Evolutionary conservation across 2,329 filamentous ascomycete species (phyloP), one percentile per base, ranked within the genome.

Genomic region (Fusarium sp.): DNA sequence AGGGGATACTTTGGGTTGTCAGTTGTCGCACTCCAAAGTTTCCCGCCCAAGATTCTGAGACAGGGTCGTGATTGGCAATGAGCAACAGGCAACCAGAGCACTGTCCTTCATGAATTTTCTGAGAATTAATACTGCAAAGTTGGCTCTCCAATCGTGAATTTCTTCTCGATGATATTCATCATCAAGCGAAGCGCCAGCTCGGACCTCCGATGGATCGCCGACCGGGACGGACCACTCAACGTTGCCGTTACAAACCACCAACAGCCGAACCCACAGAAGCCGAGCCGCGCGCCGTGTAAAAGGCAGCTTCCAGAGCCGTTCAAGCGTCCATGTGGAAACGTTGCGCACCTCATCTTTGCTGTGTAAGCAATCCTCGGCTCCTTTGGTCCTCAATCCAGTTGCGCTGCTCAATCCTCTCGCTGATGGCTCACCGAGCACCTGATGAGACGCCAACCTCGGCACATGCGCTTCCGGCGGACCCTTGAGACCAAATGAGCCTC

Each of bases 151-250:
- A 39, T 20, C 33, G 18, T 27, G 59, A 18, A 48, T 16, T 33
- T 18, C 29, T 43, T 33, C 14, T 37, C 29, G 1, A 35, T 24
- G 7, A 11, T 50, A 31, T 33, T 27, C 31, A 22, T 29, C 45
- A 24, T 50, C 41, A 50, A 62, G 45, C 41, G 4, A 45, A 24
- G 5, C 4, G 24, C 22, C 7, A 22, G 27, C 50, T 71, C 62
- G 67, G 67, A 71, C 41, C 35, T 70, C 67, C 58, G 57, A 71
- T 18, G n/a, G 13, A 50, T 56, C 14, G 20, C 48, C 27, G 64
- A 66, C 29, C 57, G 6, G 11, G 41, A 41, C 22, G 11, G 41
- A 41, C 22, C 41, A 54, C 41, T 13, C 20, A 41, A 8, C n/a
- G 33, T 65, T 45, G 29, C 57, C 35, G 35, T 37, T 22, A 24